Base-by-base conservation (phyloP, 306 rosid species). In the Glycine soja region DNA sequence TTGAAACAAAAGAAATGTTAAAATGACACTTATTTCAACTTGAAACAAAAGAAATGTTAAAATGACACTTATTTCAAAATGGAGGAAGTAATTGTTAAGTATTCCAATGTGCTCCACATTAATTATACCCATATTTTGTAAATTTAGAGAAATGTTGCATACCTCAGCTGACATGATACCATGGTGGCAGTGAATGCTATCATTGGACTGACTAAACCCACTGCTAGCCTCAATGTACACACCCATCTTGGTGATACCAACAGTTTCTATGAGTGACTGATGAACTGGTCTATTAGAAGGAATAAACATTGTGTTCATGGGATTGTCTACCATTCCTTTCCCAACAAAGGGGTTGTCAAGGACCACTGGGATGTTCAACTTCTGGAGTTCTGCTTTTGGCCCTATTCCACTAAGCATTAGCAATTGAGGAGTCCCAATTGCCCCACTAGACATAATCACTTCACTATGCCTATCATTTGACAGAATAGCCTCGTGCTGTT, bases 141-240 rank as follows among this genome's bases (percentile, higher is more conserved):
- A 77, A 63, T 63, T 32, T 30, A 70, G 57, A 24, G 69, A 88
- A 70, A 57, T 15, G 40, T 48, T 58, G 80, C 87, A 78, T 89
- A 93, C 99, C 97, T 95, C 99, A 66, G 99, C 95, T 19, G 97
- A 95, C 90, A 95, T 19, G 68, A 95, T 88, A 56, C 99, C 99
- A 45, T 95, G 99, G 87, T 95, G 92, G 77, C 97, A 95, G 16
- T 86, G 95, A 87, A 95, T 93, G 87, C 99, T 95, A 38, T 89
- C 87, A 0, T 13, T 50, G 58, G 97, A 90, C 92, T 93, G 97
- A 19, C 97, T 80, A 57, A 88, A 95, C 48, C 99, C 99, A 71
- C 98, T 89, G 86, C 98, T 93, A 16, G 93, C 92, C 80, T 95
- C 99, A 84, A 95, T 88, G 80, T 89, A 95, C 5, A 93, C 95